A percentile compares a stretch with the other conserved stretches of the same genome.
phyloP scores from a whole-genome alignment of 495 filamentous ascomycete species.

The Penicillium manginii region DNA sequence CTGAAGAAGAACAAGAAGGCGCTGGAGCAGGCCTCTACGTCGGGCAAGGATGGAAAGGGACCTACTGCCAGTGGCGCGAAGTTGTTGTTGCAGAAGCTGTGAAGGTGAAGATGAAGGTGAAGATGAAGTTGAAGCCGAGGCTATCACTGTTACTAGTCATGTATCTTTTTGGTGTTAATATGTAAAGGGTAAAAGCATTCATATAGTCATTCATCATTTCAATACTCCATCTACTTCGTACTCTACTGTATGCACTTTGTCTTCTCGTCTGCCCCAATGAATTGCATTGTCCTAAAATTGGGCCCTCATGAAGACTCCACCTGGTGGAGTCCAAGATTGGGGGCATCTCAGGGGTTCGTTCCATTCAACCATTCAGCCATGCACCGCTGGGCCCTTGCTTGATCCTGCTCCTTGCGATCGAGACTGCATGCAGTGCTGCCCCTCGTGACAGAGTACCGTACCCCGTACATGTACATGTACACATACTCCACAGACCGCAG shows the following conservation, averaged over 20 bases:
- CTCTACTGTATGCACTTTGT: not conserved
- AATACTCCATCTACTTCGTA: not conserved
- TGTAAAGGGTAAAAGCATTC: not conserved
- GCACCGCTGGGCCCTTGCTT: not conserved
- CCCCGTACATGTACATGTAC: not conserved
- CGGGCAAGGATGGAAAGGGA: conserved; percentile 39
- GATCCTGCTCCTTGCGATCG: conserved; percentile 4
- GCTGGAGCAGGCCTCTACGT: conserved; percentile 53
- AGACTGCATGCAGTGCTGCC: not conserved
- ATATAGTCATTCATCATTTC: not conserved
- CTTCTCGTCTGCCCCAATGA: not conserved
- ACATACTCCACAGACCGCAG: too few species aligned
- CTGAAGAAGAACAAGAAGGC: conserved; percentile 61
- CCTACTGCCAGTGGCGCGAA: conserved; percentile 49
- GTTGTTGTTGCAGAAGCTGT: conserved; percentile 49
- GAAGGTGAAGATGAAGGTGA: too few species aligned
- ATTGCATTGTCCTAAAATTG: conserved; percentile 2
- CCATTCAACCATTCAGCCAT: not conserved
- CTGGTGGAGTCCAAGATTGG: conserved; percentile 17
- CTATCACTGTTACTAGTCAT: not conserved
- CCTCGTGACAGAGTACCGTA: not conserved
- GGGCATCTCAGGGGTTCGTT: conserved; percentile 36
- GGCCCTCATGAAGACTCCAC: conserved; percentile 24
- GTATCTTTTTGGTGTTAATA: conserved; percentile 2
- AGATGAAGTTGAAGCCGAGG: too few species aligned